Base-by-base conservation (phyloP, 495 filamentous ascomycete genomes). In the Aspergillus kassunensis region DNA sequence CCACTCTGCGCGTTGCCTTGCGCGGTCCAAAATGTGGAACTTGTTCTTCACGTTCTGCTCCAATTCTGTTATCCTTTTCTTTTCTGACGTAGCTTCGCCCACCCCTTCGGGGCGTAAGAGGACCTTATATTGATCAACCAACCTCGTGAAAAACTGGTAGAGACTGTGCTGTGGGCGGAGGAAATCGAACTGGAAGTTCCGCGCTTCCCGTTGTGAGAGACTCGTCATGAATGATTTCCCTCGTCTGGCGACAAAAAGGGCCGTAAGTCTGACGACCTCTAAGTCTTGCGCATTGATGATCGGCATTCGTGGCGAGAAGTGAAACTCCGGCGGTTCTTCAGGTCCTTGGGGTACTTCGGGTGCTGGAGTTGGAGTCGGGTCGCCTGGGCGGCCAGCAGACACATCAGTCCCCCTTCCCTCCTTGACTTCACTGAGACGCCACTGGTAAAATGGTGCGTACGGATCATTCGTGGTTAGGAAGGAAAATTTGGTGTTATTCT, bases 131-230 rank as follows among this genome's bases (percentile, higher is more conserved):
- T 98, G 95, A 58, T 97, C 93, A 45, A 97, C 84, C 40, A 96
- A 73, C 48, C 89, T 81, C 53, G 86, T 87, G 74, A 97, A 97
- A 70, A 90, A 97, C 66, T 93, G 90, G 70, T 96, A 89, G 44
- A 96, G 83, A 63, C 84, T 92, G 76, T 98, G 95, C 59, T 96
- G 91, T 36, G 93, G 92, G 45, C 92, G 85, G 20, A 98, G 76
- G 65, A 98, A 98, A 70, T 97, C 91, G 67, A 97, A 98, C 66
- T 98, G 95, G 62, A 80, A 92, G 68, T 98, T 97, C 53, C 89
- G 75, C 12, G 89, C 78, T 74, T 98, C 93, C 48, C 89, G 81
- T 65, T 95, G 91, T 7, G 85, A 86, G 45, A 98, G 74, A 25
- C 84, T 80, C 4, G 90, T 97, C 82, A 96, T 86, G 68, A 90